phyloP scores from a whole-genome alignment of 257 asterid species.

The Misopates orontium region DNA sequence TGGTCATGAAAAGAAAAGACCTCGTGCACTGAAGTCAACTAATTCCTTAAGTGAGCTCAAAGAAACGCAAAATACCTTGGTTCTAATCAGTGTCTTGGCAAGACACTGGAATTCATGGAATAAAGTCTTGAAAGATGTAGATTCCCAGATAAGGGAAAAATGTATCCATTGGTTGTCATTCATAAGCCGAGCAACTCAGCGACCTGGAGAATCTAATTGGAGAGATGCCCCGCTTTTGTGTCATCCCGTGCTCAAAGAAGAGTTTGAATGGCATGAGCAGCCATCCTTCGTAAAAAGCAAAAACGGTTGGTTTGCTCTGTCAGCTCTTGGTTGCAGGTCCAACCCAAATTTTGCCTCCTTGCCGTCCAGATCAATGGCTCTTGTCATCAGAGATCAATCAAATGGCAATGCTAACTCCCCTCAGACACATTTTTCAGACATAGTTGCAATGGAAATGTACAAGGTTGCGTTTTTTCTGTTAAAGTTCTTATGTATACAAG shows the following conservation, averaged over 20 bases:
- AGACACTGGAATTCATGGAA: constrained; percentile 72
- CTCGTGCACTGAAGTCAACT: constrained; percentile 65
- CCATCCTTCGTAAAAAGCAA: constrained; percentile 70
- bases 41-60: constrained; percentile 65
- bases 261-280: constrained; percentile 68
- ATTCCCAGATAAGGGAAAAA: constrained; percentile 82
- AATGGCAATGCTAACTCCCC: constrained; percentile 36
- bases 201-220: constrained; percentile 58
- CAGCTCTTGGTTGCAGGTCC: constrained; percentile 72
- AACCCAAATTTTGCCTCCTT: constrained; percentile 44
- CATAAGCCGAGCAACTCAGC: constrained; percentile 78
- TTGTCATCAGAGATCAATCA: constrained; percentile 53
- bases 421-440: constrained; percentile 70
- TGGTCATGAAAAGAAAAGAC: constrained; percentile 73
- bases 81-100: constrained; percentile 75
- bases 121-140: constrained; percentile 64
- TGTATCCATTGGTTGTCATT: constrained; percentile 83
- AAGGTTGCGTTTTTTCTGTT: constrained; percentile 70
- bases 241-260: constrained; percentile 72
- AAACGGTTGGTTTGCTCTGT: constrained; percentile 89
- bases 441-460: constrained; percentile 69
- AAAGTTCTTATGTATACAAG: constrained; percentile 79
- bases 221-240: constrained; percentile 62
- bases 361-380: constrained; percentile 48
- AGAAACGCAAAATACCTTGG: constrained; percentile 73